phyloP scores from a whole-genome alignment of 306 rosid genomes.

The Luffa acutangula region DNA sequence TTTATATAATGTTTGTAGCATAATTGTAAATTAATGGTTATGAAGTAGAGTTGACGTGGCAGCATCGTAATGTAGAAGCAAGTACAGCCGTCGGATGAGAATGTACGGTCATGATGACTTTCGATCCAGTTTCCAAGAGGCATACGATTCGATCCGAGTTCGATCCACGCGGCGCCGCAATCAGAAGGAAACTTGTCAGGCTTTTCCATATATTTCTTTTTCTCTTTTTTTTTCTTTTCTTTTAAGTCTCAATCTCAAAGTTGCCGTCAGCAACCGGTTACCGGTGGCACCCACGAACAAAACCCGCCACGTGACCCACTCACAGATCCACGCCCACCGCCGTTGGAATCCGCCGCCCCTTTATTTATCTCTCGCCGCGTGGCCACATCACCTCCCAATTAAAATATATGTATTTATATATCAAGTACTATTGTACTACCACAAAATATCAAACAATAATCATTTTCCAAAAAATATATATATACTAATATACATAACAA shows the following conservation, averaged over 20 bases:
- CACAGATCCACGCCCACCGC: slow-evolving; percentile 2
- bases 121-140: not conserved
- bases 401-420: not conserved
- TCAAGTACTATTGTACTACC: not conserved
- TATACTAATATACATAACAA: too few relatives aligned
- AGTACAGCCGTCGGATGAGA: not conserved
- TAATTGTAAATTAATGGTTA: not conserved
- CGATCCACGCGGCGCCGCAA: slow-evolving; percentile 6
- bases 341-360: not conserved
- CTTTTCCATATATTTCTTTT: not conserved
- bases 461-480: too few relatives aligned
- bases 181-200: not conserved
- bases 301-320: not conserved
- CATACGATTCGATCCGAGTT: not conserved
- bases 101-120: not conserved
- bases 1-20: not conserved
- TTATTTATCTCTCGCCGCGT: slow-evolving; percentile 6
- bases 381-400: not conserved
- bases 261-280: slow-evolving; percentile 1
- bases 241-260: not conserved
- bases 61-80: not conserved
- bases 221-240: not conserved
- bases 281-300: not conserved
- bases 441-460: not conserved
- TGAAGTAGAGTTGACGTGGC: not conserved